phyloP scores from a whole-genome alignment of 176 grass and related monocot species.

The Eremochloa ophiuroides region DNA sequence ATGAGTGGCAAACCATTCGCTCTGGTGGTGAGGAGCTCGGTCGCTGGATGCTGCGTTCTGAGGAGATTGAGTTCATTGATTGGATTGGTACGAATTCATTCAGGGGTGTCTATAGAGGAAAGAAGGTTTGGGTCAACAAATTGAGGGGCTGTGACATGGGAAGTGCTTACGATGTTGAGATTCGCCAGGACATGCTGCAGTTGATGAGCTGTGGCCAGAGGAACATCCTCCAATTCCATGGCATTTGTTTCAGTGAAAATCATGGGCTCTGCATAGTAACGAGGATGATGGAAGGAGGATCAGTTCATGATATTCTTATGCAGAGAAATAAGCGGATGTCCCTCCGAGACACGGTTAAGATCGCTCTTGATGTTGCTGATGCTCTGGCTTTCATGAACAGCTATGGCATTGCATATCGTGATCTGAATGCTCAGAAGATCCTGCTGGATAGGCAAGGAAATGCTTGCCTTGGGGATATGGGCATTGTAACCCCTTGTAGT shows the following conservation, averaged over 20 bases:
- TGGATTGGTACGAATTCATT: slow-evolving; percentile 71
- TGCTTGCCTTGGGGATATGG: slow-evolving; percentile 96
- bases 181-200: slow-evolving; percentile 86
- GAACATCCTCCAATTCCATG: slow-evolving; percentile 92
- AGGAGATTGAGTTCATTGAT: slow-evolving; percentile 86
- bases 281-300: slow-evolving; percentile 94
- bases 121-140: slow-evolving; percentile 89
- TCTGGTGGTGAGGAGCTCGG: slow-evolving; percentile 82
- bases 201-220: slow-evolving; percentile 95
- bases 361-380: slow-evolving; percentile 77
- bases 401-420: slow-evolving; percentile 76
- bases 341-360: slow-evolving; percentile 52
- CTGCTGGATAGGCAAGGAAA: slow-evolving; percentile 80
- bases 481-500: slow-evolving; percentile 81
- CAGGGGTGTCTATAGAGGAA: slow-evolving; percentile 66
- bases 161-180: slow-evolving; percentile 82
- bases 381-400: slow-evolving; percentile 91
- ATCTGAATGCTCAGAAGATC: slow-evolving; percentile 80
- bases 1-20: slow-evolving; percentile 94
- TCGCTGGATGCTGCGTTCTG: slow-evolving; percentile 72
- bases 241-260: slow-evolving; percentile 74
- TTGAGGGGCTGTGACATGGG: slow-evolving; percentile 92
- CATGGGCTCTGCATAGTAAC: slow-evolving; percentile 85
- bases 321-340: slow-evolving; percentile 75
- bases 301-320: slow-evolving; percentile 60